Conservation (phyloP, 495 filamentous ascomycete species). For the Xylaria telfairii region DNA sequence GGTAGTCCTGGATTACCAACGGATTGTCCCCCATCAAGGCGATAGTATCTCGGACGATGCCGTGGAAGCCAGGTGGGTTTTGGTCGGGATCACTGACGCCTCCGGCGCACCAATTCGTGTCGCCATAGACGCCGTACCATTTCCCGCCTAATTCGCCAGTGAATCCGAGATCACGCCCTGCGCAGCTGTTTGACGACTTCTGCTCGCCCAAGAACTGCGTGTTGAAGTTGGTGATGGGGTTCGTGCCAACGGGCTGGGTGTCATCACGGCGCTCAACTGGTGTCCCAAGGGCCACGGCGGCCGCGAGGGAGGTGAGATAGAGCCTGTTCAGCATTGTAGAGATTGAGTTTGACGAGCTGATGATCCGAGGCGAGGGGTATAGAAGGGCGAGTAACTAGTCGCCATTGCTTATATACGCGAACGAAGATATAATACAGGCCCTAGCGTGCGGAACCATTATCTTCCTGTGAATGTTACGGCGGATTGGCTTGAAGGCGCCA, state of each 20-base stretch:
- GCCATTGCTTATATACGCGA: not conserved
- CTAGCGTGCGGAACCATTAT: too few relatives aligned
- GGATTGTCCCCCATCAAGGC: not conserved
- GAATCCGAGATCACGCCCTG: slow-evolving; percentile 49
- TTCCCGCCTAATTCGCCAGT: slow-evolving; percentile 41
- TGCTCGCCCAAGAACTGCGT: slow-evolving; percentile 44
- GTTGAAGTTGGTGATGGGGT: slow-evolving; percentile 12
- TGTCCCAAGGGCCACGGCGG: not conserved
- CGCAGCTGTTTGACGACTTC: slow-evolving; percentile 44
- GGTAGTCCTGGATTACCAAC: not conserved
- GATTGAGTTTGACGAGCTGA: not conserved
- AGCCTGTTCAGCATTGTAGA: not conserved
- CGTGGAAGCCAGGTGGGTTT: not conserved
- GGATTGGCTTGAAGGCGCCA: not conserved
- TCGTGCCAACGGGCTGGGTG: not conserved
- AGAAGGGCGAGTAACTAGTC: not conserved
- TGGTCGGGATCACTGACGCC: not conserved
- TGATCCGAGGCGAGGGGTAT: not conserved
- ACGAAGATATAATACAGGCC: not conserved
- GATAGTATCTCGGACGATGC: not conserved
- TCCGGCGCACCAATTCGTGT: not conserved
- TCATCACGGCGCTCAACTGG: not conserved
- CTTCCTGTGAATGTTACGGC: not conserved
- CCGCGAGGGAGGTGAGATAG: not conserved
- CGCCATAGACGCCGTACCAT: slow-evolving; percentile 6